Base-by-base conservation (phyloP, 192 early-diverging fungal species). In the Coemansia sp. region DNA sequence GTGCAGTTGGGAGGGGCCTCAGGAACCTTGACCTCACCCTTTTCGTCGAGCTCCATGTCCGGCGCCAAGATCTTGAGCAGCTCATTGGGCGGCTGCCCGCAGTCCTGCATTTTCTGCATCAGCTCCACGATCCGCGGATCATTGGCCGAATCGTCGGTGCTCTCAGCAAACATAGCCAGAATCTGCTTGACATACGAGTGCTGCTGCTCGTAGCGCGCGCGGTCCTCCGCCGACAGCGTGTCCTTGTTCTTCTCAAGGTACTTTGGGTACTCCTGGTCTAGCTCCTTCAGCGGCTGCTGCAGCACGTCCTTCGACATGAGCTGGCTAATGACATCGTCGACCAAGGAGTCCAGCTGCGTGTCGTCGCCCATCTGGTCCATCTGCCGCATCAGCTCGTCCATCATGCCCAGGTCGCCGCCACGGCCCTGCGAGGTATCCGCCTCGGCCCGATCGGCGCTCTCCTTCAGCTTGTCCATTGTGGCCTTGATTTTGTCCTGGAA, bases 31-130 rank as follows among this genome's bases (percentile, higher is more conserved):
- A 91, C 88, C 44, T 90, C 68, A 36, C 90, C 92, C 62, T 88
- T 87, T 40, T 88, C 77, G 67, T 93, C 94, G 50, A 96, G 68
- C 53, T 95, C 90, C 85, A 95, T 85, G 39, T 93, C 97, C 11
- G 97, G 97, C 17, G 94, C 93, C 68, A 99, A 75, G 33, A 94
- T 91, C 66, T 93, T 89, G 65, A 99, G 73, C 21, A 99, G 85
- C 62, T 90, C 94, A 44, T 90, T 86, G 6, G 98, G 98, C 21
- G 98, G 98, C 70, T 98, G 94, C 36, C 98, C 98, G 50, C 87
- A 89, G 41, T 95, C 94, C 89, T 99, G 96, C 93, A 99, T 96
- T 88, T 95, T 80, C 81, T 94, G 90, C 97, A 99, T 97, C 62
- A 99, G 86, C 54, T 94, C 92, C n/a, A 91, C 86, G 48, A 98